Evolutionary conservation across 768 basidiomycete genomes (phyloP).

Genomic region (Phlebiopsis flavidoalba): DNA sequence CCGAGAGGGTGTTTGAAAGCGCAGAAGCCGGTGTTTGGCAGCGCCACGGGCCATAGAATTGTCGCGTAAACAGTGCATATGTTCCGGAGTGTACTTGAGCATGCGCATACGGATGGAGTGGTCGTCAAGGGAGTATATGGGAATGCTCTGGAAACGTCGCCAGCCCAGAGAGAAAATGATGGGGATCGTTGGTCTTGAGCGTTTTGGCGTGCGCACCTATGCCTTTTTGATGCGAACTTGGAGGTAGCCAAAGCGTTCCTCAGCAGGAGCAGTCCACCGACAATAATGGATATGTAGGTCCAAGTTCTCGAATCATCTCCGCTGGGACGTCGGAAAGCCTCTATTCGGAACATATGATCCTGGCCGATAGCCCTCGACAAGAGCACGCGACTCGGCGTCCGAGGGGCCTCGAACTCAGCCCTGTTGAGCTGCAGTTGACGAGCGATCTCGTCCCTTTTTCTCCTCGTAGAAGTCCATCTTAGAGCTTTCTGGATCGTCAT

Average conservation of each 20-base stretch:
- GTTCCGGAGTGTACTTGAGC: constrained; percentile 99
- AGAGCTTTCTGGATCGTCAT: constrained; percentile 79
- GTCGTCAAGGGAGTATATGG: constrained; percentile 95
- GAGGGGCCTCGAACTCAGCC: constrained; percentile 77
- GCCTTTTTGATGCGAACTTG: constrained; percentile 96
- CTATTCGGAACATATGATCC: constrained; percentile 92
- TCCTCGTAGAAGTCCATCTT: constrained; percentile 87
- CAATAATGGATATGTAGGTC: constrained; percentile 82
- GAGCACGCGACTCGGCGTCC: constrained; percentile 71
- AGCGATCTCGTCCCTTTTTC: constrained; percentile 89
- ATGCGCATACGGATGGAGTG: constrained; percentile 98
- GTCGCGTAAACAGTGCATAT: constrained; percentile 98
- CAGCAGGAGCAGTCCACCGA: constrained; percentile 87
- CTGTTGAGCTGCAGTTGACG: constrained; percentile 78
- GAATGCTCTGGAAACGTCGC: constrained; percentile 92
- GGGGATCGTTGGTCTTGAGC: constrained; percentile 73
- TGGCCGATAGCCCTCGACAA: constrained; percentile 87
- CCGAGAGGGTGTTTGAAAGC: constrained; percentile 80
- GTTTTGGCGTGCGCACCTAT: constrained; percentile 84
- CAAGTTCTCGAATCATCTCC: constrained; percentile 91
- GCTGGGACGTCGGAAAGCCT: constrained; percentile 79
- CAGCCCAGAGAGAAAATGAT: constrained; percentile 96
- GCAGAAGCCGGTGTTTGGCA: constrained; percentile 57
- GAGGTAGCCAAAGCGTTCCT: constrained; percentile 89
- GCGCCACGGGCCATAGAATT: constrained; percentile 62